Base-by-base conservation (phyloP, 192 early-diverging fungal genomes). In the Powellomyces hirtus region DNA sequence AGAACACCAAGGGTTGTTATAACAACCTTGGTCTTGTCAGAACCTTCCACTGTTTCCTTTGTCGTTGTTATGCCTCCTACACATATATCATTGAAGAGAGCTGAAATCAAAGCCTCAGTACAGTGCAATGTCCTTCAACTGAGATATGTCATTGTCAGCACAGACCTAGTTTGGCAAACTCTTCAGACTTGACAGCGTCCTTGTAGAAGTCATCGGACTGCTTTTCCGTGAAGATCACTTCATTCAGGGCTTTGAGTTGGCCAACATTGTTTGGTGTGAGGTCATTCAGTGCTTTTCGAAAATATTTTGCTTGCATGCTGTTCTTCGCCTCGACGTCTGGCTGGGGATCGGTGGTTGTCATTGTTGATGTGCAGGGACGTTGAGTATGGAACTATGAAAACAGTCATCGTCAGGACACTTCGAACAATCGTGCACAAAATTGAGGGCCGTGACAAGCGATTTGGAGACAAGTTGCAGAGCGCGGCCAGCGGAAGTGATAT, bases 211-310 rank as follows among this genome's bases (percentile, higher is more conserved):
- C 35, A 35, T 61, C 46, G 4, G 24, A 33, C 8, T 38, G 33
- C 22, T 30, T n/a, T 2, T 59, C 66, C 4, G 57, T 38, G 50
- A 62, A 29, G 8, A 70, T 20, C 26, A 49, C 55, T 16, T 4
- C 37, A 29, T 59, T 58, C 20, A 75, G 18, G 11, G 58, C 62
- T 24, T 58, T 62, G 38, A 70, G 20, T 38, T 75, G 73, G 26
- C 56, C 55, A 14, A 75, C 18, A 59, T 75, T 75, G 50, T 75
- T 75, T 14, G 66, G 60, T 0, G 45, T 75, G 16, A 75, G 44
- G 50, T 70, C 59, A 4, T 51, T 64, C 10, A 75, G 46, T 31
- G 40, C 66, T 10, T 38, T 59, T 7, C 73, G 73, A 53, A 70
- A 69, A 38, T 69, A 63, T 46, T 70, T 69, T n/a, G n/a, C n/a